These are phyloP conservation scores for Diplodia corticola DNA, from an alignment of 2,329 filamentous ascomycete species.

Conservation along the genomic window DNA sequence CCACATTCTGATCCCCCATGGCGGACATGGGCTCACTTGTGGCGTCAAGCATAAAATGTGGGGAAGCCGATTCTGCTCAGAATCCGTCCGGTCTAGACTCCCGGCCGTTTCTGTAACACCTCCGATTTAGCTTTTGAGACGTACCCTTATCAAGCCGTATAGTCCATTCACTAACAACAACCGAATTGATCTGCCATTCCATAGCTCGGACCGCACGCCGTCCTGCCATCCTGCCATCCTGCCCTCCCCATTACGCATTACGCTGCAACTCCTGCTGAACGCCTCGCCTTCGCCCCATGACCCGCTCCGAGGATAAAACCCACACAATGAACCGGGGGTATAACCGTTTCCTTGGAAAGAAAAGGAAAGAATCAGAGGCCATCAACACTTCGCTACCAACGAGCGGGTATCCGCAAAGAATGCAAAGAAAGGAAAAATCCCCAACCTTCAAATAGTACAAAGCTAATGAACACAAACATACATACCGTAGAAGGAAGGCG, in stretches of 20 bases:
- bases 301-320: background rate
- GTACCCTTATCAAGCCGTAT: too few species aligned
- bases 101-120: background rate
- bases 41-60: background rate
- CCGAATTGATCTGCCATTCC: background rate
- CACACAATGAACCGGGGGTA: background rate
- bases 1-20: background rate
- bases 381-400: background rate
- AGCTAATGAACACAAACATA: background rate
- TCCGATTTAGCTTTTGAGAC: too few species aligned
- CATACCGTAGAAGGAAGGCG: too few species aligned
- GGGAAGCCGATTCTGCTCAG: background rate
- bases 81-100: background rate
- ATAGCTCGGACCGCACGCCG: background rate
- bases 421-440: background rate
- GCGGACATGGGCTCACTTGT: background rate
- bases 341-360: background rate
- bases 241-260: slow-evolving; percentile 1
- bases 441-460: background rate
- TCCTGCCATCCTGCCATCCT: too few species aligned
- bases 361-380: background rate
- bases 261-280: background rate
- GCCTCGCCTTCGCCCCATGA: background rate
- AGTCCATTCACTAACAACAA: background rate
- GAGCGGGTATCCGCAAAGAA: background rate